Evolutionary conservation across 108 stramenopile species (phyloP), one percentile per base, ranked within the genome.

Genomic region (Schizochytrium sp.): DNA sequence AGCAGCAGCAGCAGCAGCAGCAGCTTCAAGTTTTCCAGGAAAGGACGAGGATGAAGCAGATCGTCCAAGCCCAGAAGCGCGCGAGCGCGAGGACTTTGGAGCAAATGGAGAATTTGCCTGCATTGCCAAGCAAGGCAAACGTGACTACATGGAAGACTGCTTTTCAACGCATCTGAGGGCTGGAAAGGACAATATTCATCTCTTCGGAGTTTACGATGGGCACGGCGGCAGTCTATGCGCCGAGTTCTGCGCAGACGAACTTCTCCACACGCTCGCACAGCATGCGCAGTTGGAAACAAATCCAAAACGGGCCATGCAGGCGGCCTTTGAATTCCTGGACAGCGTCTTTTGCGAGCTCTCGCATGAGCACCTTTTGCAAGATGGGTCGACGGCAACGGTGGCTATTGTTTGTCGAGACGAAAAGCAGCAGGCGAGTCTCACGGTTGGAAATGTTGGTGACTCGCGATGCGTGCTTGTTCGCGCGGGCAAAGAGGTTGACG

Each of bases 301-400:
- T 12, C 45, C 51, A 6, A 12, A 12, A 12, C 45, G 51, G 6
- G 76, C 76, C 19, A 83, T 83, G 45, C 51, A 47, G 28, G 48
- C 45, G n/a, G 76, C 48, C n/a, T 83, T 83, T 45, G 51, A 83
- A 45, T 83, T 12, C 2, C n/a, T 83, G 51, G 76, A 83, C 76
- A 83, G 28, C 25, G 76, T 83, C 25, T 53, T 83, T 53, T 83
- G 76, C 76, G 76, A 83, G 45, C 51, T 53, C 19, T 69, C 63
- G 8, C 63, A 69, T 1, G 76, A 83, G 76, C 14, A 53, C 0
- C 6, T 6, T 6, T 12, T 83, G 76, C 76, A 83, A 45, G 76
- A 83, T 83, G 76, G 76, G 76, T 53, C 76, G 23, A 83, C 76
- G 25, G 76, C 76, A 23, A 83, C 76, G 19, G 76, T 83, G 45